phyloP scores from a whole-genome alignment of 2,329 filamentous ascomycete genomes.

The Alternaria brassicicola region DNA sequence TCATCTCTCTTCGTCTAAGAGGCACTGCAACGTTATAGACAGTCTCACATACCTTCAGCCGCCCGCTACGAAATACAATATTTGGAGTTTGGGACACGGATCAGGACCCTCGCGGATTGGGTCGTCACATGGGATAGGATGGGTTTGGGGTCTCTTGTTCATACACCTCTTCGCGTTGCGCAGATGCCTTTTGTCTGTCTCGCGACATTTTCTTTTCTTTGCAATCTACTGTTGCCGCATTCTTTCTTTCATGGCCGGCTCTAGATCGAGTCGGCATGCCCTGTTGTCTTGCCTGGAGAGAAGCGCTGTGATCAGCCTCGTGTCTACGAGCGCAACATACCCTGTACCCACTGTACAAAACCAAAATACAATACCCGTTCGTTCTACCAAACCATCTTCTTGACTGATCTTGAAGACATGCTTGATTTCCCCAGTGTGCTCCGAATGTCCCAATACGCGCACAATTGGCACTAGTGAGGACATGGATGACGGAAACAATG shows the following conservation, averaged over 20 bases:
- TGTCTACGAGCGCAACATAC: slow-evolving; percentile 11
- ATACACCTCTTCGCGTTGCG: slow-evolving; percentile 18
- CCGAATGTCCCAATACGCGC: background rate
- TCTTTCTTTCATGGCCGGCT: slow-evolving; percentile 25
- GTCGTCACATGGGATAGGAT: slow-evolving; percentile 14
- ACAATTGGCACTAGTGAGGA: too few species aligned
- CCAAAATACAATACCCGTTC: slow-evolving; percentile 20
- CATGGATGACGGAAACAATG: too few species aligned
- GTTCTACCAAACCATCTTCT: background rate
- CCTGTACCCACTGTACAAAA: slow-evolving; percentile 20
- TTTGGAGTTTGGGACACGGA: slow-evolving; percentile 30
- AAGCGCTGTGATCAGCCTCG: slow-evolving; percentile 20
- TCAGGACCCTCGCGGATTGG: slow-evolving; percentile 13
- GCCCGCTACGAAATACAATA: slow-evolving; percentile 24
- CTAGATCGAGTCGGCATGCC: slow-evolving; percentile 20
- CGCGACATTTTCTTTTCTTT: slow-evolving; percentile 11
- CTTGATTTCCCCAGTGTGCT: background rate
- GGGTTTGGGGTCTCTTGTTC: slow-evolving; percentile 22
- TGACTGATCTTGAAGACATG: background rate
- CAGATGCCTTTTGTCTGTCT: slow-evolving; percentile 17
- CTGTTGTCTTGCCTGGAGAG: slow-evolving; percentile 17
- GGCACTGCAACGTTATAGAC: background rate
- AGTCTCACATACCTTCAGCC: slow-evolving; percentile 11
- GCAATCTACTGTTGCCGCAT: slow-evolving; percentile 11
- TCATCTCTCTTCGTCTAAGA: slow-evolving; percentile 30